A percentile compares a stretch with the other conserved stretches of the same genome.
Conservation (phyloP, 2,329 filamentous ascomycete species). For the Elsinoe arachidis region DNA sequence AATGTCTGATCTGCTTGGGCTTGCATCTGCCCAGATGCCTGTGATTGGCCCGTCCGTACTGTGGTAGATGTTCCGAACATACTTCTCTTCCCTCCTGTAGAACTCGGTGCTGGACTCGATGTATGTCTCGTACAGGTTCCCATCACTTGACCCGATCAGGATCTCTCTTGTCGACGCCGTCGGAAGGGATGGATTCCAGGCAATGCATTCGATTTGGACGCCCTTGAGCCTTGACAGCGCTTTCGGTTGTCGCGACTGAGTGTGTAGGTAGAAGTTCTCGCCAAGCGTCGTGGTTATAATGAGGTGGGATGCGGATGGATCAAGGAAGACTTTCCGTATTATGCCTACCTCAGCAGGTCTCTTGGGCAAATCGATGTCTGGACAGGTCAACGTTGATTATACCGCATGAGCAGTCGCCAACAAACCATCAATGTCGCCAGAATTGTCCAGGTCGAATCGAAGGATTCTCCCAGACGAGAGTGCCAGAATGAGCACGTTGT, state of each 20-base stretch:
- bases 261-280: constrained; percentile 97
- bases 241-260: constrained; percentile 82
- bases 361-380: constrained; percentile 95
- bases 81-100: constrained; percentile 90
- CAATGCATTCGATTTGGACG: constrained; percentile 77
- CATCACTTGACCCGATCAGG: constrained; percentile 81
- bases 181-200: constrained; percentile 89
- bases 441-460: constrained; percentile 85
- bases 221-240: constrained; percentile 73
- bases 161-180: constrained; percentile 95
- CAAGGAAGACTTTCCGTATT: constrained; percentile 93
- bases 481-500: constrained; percentile 90
- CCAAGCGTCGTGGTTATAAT: constrained; percentile 83
- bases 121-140: constrained; percentile 88
- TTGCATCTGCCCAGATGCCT: constrained; percentile 73
- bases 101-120: constrained; percentile 93
- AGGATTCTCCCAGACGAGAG: constrained; percentile 87
- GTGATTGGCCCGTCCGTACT: constrained; percentile 74
- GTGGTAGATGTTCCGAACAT: constrained; percentile 74
- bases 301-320: constrained; percentile 90
- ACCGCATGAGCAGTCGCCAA: background rate
- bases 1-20: constrained; percentile 60
- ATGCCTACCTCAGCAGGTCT: constrained; percentile 83
- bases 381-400: background rate
- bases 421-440: constrained; percentile 76